phyloP scores from a whole-genome alignment of 495 filamentous ascomycete genomes.

The Lasiosphaeris hirsuta region DNA sequence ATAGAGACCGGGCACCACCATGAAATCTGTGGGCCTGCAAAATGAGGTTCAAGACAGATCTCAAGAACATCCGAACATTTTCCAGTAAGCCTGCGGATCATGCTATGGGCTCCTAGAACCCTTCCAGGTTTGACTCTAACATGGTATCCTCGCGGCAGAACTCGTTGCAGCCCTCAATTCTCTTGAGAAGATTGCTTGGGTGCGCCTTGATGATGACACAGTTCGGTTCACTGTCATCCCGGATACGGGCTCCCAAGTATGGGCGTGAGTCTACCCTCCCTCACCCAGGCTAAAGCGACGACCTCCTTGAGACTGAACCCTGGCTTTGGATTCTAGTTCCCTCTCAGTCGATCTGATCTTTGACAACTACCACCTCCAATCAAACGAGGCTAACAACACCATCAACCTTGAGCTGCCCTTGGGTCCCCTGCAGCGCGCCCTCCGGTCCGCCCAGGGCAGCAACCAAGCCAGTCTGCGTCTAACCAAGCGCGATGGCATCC shows the following conservation, averaged over 20 bases:
- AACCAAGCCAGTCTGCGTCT: slow-evolving; percentile 78
- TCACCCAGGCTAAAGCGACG: too few relatives aligned
- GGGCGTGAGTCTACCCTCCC: slow-evolving; percentile 66
- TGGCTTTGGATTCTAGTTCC: slow-evolving; percentile 34
- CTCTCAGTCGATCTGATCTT: slow-evolving; percentile 75
- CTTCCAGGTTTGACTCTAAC: slow-evolving; percentile 3
- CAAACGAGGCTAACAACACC: slow-evolving; percentile 70
- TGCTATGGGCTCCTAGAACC: not conserved
- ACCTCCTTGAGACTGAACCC: too few relatives aligned
- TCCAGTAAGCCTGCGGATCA: slow-evolving; percentile 55
- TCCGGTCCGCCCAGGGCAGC: slow-evolving; percentile 76
- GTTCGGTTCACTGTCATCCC: slow-evolving; percentile 94
- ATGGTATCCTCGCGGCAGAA: slow-evolving; percentile 48
- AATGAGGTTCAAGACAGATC: slow-evolving; percentile 79
- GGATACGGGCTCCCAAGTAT: slow-evolving; percentile 90
- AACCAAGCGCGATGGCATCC: slow-evolving; percentile 84
- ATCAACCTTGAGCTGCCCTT: slow-evolving; percentile 96
- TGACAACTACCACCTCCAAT: slow-evolving; percentile 82
- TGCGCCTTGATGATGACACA: slow-evolving; percentile 78
- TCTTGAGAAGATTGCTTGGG: slow-evolving; percentile 89
- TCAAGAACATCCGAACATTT: slow-evolving; percentile 79
- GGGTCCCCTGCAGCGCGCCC: slow-evolving; percentile 71
- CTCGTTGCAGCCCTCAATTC: slow-evolving; percentile 80
- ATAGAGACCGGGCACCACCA: not conserved
- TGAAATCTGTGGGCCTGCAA: slow-evolving; percentile 16